Evolutionary conservation across 1,284 basidiomycete genomes (phyloP).

Genomic region (Taiwanofungus camphoratus): DNA sequence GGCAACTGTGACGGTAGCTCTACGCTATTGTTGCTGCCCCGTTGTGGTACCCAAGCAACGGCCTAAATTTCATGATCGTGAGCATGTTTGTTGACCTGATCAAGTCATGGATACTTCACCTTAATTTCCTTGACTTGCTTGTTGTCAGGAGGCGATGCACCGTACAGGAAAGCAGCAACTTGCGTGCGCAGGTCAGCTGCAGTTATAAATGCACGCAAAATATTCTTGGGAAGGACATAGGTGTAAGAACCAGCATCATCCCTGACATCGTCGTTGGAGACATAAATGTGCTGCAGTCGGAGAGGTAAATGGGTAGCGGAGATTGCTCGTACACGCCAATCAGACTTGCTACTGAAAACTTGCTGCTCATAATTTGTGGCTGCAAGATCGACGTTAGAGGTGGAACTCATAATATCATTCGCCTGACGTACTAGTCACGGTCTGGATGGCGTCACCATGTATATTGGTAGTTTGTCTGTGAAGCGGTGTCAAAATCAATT

Average conservation of each 20-base stretch:
- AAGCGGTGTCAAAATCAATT: conserved; percentile 16
- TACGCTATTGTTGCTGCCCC: conserved; percentile 91
- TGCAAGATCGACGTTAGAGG: conserved; percentile 23
- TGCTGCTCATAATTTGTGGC: conserved; percentile 97
- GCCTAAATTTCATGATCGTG: conserved; percentile 40
- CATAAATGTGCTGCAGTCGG: conserved; percentile 96
- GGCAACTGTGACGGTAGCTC: conserved; percentile 86
- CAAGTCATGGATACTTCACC: conserved; percentile 28
- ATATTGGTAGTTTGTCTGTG: conserved; percentile 93
- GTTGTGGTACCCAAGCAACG: conserved; percentile 92
- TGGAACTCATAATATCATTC: neutral
- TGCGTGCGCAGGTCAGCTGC: conserved; percentile 94
- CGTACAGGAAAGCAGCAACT: conserved; percentile 93
- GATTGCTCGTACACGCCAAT: conserved; percentile 97
- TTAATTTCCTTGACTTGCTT: conserved; percentile 99
- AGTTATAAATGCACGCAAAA: conserved; percentile 91
- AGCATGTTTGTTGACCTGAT: conserved; percentile 1
- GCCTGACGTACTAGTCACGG: conserved; percentile 76
- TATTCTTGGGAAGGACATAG: conserved; percentile 97
- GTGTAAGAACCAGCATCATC: conserved; percentile 94
- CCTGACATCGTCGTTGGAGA: conserved; percentile 98
- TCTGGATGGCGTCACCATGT: conserved; percentile 95
- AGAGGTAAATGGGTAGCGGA: conserved; percentile 94
- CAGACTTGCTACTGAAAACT: conserved; percentile 97
- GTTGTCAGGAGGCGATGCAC: conserved; percentile 91